Base-by-base conservation (phyloP, 2,329 filamentous ascomycete genomes). In the Penicillium janthinellum region DNA sequence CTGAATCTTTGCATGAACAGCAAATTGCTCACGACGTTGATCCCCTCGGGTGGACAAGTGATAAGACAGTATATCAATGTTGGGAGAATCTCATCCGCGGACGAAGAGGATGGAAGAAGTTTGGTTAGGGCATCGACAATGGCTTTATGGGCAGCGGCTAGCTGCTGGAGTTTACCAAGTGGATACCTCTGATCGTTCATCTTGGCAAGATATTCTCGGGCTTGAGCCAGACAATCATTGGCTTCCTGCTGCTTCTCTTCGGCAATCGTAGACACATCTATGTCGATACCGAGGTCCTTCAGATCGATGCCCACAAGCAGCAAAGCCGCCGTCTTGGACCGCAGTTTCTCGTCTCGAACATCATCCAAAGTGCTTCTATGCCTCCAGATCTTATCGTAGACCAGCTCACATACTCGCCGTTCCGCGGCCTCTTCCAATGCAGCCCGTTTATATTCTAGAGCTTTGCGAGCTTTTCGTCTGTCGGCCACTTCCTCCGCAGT, bases 1-100 rank as follows among this genome's bases (percentile, higher is more conserved):
- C 95, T 87, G 73, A 99, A 99, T 62, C 90, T 83, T 73, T 98
- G 93, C 66, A 98, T 92, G 73, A 98, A 99, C 67, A 90, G 87
- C n/a, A 96, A 82, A 73, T 99, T 96, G 80, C 94, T 98, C 71
- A 96, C 92, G 57, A 93, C 89, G 74, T 93, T 91, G 50, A 98
- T 88, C 37, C 88, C 86, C 75, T 95, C 90, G 0, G 93, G 90
- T 0, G 92, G 89, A 47, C 93, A 89, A 2, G 92, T 97, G 72
- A 99, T 96, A 61, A 99, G 84, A 0, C 92, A 91, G 78, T 96
- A 99, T 62, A 99, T 99, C 63, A 99, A 84, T 75, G 96, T 96
- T 0, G 95, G 95, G 74, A 99, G 88, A 56, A 99, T 96, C 77
- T 98, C 95, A 72, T 99, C 95, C 2, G 95, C 95, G 0, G 95